Conservation (phyloP, 176 grass and related monocot genomes). For the Thinopyrum elongatum region DNA sequence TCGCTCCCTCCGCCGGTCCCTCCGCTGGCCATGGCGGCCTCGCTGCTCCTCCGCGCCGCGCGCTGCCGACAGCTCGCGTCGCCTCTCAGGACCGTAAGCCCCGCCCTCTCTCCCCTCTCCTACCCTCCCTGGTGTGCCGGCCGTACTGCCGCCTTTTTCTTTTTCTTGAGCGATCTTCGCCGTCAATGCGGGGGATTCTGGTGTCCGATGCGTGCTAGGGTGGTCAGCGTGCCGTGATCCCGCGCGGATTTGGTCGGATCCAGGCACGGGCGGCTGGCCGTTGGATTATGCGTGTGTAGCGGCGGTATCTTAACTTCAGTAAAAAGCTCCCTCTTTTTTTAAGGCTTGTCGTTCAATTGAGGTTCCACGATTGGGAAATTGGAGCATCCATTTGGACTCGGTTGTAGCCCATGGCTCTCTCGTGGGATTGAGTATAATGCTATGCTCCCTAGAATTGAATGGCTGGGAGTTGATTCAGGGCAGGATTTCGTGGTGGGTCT, state of each 20-base stretch:
- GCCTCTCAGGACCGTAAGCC: slow-evolving; percentile 24
- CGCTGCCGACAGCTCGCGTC: slow-evolving; percentile 35
- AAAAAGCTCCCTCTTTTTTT: no score
- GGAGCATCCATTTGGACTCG: no score
- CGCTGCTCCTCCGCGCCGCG: slow-evolving; percentile 39
- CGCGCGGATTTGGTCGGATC: not conserved
- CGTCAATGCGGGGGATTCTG: not conserved
- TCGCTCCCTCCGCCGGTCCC: no score
- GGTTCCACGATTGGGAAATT: no score
- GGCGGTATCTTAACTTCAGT: not conserved
- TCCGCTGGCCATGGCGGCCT: slow-evolving; percentile 24
- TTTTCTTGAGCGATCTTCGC: no score
- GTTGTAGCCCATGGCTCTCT: no score
- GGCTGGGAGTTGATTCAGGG: no score
- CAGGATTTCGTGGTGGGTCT: no score
- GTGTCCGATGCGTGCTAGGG: not conserved
- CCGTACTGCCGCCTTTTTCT: not conserved
- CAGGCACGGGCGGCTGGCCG: no score
- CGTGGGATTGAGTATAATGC: no score
- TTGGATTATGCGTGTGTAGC: not conserved
- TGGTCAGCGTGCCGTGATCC: not conserved
- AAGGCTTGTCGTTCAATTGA: no score
- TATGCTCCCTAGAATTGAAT: no score
- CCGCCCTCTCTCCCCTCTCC: not conserved
- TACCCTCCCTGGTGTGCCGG: not conserved